Percentiles rank a stretch among this genome's conserved stretches.
Evolutionary conservation across 805 yeast genomes (phyloP).

Genomic region (Citeromyces matritensis): DNA sequence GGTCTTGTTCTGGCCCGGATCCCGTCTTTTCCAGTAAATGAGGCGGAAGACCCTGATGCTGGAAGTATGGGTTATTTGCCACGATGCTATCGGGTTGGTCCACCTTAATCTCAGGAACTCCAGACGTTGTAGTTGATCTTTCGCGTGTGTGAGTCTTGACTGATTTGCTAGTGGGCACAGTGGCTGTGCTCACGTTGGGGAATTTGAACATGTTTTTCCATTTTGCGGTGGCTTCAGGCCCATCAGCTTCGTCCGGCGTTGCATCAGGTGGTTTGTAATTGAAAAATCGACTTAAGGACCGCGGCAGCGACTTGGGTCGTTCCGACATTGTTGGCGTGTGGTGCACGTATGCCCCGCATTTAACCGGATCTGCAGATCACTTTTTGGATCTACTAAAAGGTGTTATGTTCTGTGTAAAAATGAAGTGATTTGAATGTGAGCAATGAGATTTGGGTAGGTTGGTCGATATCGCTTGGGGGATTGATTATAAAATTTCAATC

Average conservation of each 20-base stretch:
- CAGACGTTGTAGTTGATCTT: not conserved
- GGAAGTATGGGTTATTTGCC: slow-evolving; percentile 33
- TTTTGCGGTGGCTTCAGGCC: slow-evolving; percentile 6
- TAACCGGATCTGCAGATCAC: slow-evolving; percentile 21
- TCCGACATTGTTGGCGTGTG: slow-evolving; percentile 9
- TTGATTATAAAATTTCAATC: no score
- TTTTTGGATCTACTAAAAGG: slow-evolving; percentile 3
- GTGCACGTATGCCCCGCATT: slow-evolving; percentile 19
- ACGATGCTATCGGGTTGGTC: slow-evolving; percentile 2
- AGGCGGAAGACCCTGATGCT: slow-evolving; percentile 44
- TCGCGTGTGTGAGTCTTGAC: slow-evolving; percentile 1
- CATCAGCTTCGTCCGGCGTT: slow-evolving; percentile 2
- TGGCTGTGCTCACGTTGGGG: slow-evolving; percentile 1
- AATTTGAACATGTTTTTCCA: slow-evolving; percentile 14
- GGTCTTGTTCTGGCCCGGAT: slow-evolving; percentile 4
- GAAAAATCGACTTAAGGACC: not conserved
- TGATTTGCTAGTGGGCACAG: not conserved
- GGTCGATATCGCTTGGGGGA: no score
- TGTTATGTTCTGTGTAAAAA: not conserved
- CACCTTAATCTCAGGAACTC: not conserved
- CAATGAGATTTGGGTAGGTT: no score
- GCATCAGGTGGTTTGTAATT: not conserved
- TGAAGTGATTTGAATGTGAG: not conserved
- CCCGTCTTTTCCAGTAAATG: slow-evolving; percentile 13
- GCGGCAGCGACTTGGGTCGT: not conserved